These are phyloP conservation scores for Microsporum audouinii DNA, from an alignment of 2,329 filamentous ascomycete genomes.

Conservation along the genomic window DNA sequence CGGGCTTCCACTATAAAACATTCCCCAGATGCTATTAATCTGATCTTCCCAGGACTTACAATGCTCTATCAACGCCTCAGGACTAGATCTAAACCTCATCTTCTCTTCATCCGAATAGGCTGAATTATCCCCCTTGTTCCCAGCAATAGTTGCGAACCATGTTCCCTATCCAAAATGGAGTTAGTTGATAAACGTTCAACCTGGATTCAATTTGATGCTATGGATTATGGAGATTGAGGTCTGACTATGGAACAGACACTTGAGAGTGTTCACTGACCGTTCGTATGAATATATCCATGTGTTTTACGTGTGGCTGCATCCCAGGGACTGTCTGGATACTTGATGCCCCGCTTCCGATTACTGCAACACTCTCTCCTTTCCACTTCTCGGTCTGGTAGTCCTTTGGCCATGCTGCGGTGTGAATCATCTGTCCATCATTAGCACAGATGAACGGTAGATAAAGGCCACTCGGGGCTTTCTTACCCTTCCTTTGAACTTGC, in stretches of 20 bases:
- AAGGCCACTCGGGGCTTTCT: background rate
- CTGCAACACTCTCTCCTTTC: conserved; percentile 26
- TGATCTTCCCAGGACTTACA: conserved; percentile 38
- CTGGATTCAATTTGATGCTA: no score
- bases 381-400: conserved; percentile 33
- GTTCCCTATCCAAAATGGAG: conserved; percentile 13
- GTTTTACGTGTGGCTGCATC: conserved; percentile 30
- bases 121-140: conserved; percentile 36
- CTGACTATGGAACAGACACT: no score
- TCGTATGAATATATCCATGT: conserved; percentile 30
- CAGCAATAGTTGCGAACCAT: conserved; percentile 34
- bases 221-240: no score
- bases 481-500: conserved; percentile 36
- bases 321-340: conserved; percentile 34
- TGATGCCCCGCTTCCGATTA: conserved; percentile 28
- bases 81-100: conserved; percentile 12
- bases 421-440: conserved; percentile 25
- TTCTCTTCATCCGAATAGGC: conserved; percentile 19
- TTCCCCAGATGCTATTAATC: conserved; percentile 38
- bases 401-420: conserved; percentile 36
- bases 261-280: conserved; percentile 7
- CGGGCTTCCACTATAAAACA: conserved; percentile 36
- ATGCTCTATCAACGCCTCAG: conserved; percentile 28
- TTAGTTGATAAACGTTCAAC: no score
- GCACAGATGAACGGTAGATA: background rate